Evolutionary conservation across 192 early-diverging fungal genomes (phyloP).

Genomic region (Haplosporangium gracile): DNA sequence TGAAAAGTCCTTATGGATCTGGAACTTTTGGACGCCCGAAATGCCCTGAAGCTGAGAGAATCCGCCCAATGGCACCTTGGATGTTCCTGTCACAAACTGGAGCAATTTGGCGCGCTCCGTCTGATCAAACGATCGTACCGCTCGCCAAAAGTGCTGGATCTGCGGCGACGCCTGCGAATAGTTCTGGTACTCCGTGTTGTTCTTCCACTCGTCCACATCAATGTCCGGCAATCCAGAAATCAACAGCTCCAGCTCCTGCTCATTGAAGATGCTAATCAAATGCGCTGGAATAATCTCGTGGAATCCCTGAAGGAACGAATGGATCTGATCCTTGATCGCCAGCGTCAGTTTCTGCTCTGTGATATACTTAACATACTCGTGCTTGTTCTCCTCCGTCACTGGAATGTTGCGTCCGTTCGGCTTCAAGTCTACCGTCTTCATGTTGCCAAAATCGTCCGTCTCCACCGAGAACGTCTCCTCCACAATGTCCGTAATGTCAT

Average conservation of each 20-base stretch:
- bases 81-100: slow-evolving; percentile 98
- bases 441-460: slow-evolving; percentile 93
- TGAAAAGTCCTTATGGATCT: slow-evolving; percentile 97
- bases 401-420: slow-evolving; percentile 86
- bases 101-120: slow-evolving; percentile 98
- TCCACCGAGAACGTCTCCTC: slow-evolving; percentile 96
- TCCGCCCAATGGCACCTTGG: slow-evolving; percentile 97
- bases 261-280: slow-evolving; percentile 97
- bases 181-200: slow-evolving; percentile 97
- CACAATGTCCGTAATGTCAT: slow-evolving; percentile 95
- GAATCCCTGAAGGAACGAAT: slow-evolving; percentile 94
- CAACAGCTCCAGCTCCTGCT: slow-evolving; percentile 97
- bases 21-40: slow-evolving; percentile 97
- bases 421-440: slow-evolving; percentile 89
- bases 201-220: slow-evolving; percentile 99
- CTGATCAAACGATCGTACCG: slow-evolving; percentile 96
- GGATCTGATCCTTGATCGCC: slow-evolving; percentile 96
- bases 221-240: slow-evolving; percentile 99
- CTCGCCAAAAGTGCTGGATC: slow-evolving; percentile 99
- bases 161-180: slow-evolving; percentile 89
- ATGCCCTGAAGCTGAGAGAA: slow-evolving; percentile 94
- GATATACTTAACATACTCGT: slow-evolving; percentile 94
- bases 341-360: slow-evolving; percentile 92
- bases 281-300: slow-evolving; percentile 94
- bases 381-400: slow-evolving; percentile 97